These are phyloP conservation scores for Phytophthora pseudosyringae DNA, from an alignment of 352 stramenopile species.

Conservation along the genomic window DNA sequence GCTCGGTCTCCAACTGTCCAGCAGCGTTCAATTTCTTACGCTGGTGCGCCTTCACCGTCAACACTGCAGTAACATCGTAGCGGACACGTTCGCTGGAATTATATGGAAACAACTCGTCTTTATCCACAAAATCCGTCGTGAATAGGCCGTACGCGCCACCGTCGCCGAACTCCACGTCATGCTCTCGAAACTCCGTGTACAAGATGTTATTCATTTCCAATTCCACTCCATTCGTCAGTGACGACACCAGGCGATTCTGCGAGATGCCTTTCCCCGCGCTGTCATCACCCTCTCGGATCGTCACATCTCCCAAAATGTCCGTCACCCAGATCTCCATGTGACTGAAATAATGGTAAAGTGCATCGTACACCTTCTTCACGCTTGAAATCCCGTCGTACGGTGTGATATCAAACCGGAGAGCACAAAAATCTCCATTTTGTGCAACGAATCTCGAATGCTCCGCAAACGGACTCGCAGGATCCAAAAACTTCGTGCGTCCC, in stretches of 20 bases:
- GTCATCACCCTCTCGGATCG: constrained; percentile 62
- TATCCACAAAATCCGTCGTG: constrained; percentile 40
- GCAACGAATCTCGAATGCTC: constrained; percentile 56
- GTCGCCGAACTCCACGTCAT: constrained; percentile 18
- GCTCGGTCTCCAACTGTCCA: constrained; percentile 16
- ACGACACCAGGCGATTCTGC: constrained; percentile 55
- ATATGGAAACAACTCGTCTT: constrained; percentile 52
- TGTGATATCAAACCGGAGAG: constrained; percentile 55
- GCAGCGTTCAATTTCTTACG: constrained; percentile 11
- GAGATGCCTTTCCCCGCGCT: constrained; percentile 47
- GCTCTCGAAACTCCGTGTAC: constrained; percentile 37
- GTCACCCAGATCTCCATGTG: constrained; percentile 68
- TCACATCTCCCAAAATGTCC: constrained; percentile 59
- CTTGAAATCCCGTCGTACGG: constrained; percentile 41
- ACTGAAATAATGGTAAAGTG: constrained; percentile 50
- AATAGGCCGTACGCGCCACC: constrained; percentile 34
- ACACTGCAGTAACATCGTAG: constrained; percentile 36
- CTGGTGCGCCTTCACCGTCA: constrained; percentile 34
- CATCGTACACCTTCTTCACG: constrained; percentile 56
- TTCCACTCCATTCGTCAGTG: constrained; percentile 35
- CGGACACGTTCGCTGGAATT: constrained; percentile 31
- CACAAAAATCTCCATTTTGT: constrained; percentile 46
- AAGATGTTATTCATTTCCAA: constrained; percentile 51
- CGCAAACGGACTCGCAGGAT: constrained; percentile 43
- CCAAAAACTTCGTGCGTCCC: constrained; percentile 46